Evolutionary conservation across 495 filamentous ascomycete genomes (phyloP).

Genomic region (Parmelia sp.): DNA sequence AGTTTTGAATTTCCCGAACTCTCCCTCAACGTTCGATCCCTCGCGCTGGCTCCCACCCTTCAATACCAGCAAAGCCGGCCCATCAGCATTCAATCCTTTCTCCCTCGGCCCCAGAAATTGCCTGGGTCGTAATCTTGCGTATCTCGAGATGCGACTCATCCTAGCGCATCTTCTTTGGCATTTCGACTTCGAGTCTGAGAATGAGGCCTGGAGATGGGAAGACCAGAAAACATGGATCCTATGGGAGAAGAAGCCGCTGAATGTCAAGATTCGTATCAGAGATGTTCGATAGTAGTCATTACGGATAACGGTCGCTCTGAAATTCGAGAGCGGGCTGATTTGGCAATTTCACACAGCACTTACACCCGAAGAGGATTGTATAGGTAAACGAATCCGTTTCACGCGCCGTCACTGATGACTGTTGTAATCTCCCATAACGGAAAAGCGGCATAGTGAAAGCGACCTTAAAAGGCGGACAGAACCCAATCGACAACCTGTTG

Average conservation of each 20-base stretch:
- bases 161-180: constrained; percentile 40
- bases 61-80: background rate
- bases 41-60: constrained; percentile 11
- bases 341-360: too few species aligned
- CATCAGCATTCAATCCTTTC: constrained; percentile 5
- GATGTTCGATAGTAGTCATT: background rate
- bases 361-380: background rate
- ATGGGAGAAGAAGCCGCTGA: constrained; percentile 29
- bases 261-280: constrained; percentile 16
- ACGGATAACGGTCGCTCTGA: background rate
- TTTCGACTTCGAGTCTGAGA: constrained; percentile 40
- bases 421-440: too few species aligned
- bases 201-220: constrained; percentile 32
- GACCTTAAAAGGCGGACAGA: too few species aligned
- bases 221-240: constrained; percentile 38
- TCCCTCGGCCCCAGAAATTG: background rate
- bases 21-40: constrained; percentile 21
- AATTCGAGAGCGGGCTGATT: too few species aligned
- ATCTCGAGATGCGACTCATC: constrained; percentile 43
- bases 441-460: too few species aligned
- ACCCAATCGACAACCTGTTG: too few species aligned
- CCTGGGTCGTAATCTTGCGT: constrained; percentile 31
- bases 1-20: constrained; percentile 16
- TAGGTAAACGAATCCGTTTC: too few species aligned
- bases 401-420: too few species aligned